Conservation (phyloP, 2,329 filamentous ascomycete genomes). For the Colletotrichum melonis region DNA sequence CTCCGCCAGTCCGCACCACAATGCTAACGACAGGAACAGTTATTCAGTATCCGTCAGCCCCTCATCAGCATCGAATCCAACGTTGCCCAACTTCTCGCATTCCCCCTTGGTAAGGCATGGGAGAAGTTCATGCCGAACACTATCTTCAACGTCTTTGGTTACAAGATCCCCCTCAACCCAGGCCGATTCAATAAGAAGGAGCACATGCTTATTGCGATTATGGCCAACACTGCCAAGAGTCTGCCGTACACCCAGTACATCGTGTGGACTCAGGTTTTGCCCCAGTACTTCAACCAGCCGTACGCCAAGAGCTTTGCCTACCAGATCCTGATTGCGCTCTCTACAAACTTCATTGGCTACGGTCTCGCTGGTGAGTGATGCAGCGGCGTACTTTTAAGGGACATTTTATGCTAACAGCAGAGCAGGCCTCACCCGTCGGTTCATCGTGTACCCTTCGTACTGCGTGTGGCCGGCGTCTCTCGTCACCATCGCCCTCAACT, state of each 20-base stretch:
- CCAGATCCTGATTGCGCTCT: constrained; percentile 61
- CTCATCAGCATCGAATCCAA: constrained; percentile 65
- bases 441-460: constrained; percentile 63
- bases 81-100: constrained; percentile 67
- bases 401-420: background rate
- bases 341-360: constrained; percentile 67
- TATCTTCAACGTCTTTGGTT: constrained; percentile 58
- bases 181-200: constrained; percentile 70
- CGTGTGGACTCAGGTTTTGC: constrained; percentile 59
- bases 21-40: constrained; percentile 33
- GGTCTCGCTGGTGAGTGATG: constrained; percentile 58
- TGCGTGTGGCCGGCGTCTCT: constrained; percentile 66
- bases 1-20: no score
- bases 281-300: constrained; percentile 61
- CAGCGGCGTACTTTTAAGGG: background rate
- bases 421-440: constrained; percentile 52
- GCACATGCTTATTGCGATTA: constrained; percentile 68
- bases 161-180: constrained; percentile 63
- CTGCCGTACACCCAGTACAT: constrained; percentile 62
- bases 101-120: constrained; percentile 63
- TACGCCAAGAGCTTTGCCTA: constrained; percentile 61
- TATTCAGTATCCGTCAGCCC: constrained; percentile 68
- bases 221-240: constrained; percentile 65
- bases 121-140: constrained; percentile 63
- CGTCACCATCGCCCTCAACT: constrained; percentile 61